Evolutionary conservation across 169 alveolate species (phyloP).

Genomic region (Neospora caninum): DNA sequence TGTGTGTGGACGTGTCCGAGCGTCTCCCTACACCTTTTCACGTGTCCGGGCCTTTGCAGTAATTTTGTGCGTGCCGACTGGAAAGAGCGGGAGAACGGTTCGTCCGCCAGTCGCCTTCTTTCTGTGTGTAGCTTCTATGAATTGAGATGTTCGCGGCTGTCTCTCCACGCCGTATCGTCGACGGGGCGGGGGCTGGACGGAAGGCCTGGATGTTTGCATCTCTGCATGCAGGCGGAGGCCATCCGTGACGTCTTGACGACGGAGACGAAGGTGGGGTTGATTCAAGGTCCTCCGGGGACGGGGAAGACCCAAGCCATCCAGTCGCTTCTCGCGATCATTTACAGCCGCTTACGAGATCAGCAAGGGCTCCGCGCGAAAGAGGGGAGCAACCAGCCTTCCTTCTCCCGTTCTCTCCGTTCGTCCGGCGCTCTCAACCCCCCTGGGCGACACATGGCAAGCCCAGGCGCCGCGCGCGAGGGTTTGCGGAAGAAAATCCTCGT

Average conservation of each 20-base stretch:
- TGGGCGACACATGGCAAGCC: no score
- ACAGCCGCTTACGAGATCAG: constrained; percentile 38
- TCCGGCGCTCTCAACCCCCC: background rate
- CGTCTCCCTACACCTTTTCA: no score
- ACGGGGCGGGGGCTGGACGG: no score
- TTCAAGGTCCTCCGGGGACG: constrained; percentile 99
- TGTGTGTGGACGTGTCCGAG: no score
- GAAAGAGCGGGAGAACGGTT: no score
- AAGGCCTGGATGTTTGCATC: no score
- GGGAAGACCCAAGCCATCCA: constrained; percentile 97
- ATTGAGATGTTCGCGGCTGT: no score
- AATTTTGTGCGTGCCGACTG: no score
- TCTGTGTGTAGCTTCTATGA: no score
- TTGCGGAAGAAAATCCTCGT: constrained; percentile 79
- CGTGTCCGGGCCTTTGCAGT: no score
- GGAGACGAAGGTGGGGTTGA: constrained; percentile 83
- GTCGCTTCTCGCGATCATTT: constrained; percentile 90
- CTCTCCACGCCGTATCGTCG: no score
- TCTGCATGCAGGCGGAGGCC: constrained; percentile 56
- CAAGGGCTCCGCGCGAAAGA: background rate
- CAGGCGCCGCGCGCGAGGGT: background rate
- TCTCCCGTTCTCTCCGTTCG: background rate
- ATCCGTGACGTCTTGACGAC: constrained; percentile 31
- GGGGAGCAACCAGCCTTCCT: background rate
- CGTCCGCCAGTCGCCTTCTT: no score